These are phyloP conservation scores for Starmerella etchellsii DNA, from an alignment of 805 yeast species.

Conservation along the genomic window DNA sequence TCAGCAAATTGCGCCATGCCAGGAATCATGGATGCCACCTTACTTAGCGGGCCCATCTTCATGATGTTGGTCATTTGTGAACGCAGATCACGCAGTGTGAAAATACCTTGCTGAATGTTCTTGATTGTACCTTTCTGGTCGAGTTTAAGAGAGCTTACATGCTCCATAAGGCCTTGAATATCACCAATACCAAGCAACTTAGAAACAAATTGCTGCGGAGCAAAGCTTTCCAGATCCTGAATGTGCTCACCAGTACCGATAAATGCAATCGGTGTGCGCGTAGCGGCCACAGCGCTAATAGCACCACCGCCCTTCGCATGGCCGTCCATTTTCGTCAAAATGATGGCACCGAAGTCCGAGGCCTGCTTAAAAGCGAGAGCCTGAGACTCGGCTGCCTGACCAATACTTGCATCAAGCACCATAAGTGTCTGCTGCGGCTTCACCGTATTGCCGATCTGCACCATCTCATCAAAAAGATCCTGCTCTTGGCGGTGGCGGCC, in stretches of 20 bases:
- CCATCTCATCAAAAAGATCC: slow-evolving; percentile 85
- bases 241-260: slow-evolving; percentile 98
- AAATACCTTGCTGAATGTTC: slow-evolving; percentile 87
- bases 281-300: slow-evolving; percentile 94
- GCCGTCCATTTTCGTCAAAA: slow-evolving; percentile 93
- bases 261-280: slow-evolving; percentile 85
- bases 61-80: slow-evolving; percentile 88
- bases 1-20: slow-evolving; percentile 74
- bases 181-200: slow-evolving; percentile 92
- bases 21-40: slow-evolving; percentile 91
- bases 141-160: slow-evolving; percentile 72
- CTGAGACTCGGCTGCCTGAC: slow-evolving; percentile 96
- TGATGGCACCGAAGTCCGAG: slow-evolving; percentile 86
- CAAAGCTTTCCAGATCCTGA: slow-evolving; percentile 79
- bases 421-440: slow-evolving; percentile 91
- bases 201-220: slow-evolving; percentile 81
- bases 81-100: slow-evolving; percentile 80
- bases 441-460: slow-evolving; percentile 78
- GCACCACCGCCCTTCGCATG: slow-evolving; percentile 99
- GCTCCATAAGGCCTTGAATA: slow-evolving; percentile 85
- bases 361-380: slow-evolving; percentile 88
- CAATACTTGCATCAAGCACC: slow-evolving; percentile 95
- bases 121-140: slow-evolving; percentile 79
- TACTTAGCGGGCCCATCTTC: slow-evolving; percentile 93
- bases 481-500: slow-evolving; percentile 96